phyloP scores from a whole-genome alignment of 805 yeast genomes.

The Lipomyces kockii region DNA sequence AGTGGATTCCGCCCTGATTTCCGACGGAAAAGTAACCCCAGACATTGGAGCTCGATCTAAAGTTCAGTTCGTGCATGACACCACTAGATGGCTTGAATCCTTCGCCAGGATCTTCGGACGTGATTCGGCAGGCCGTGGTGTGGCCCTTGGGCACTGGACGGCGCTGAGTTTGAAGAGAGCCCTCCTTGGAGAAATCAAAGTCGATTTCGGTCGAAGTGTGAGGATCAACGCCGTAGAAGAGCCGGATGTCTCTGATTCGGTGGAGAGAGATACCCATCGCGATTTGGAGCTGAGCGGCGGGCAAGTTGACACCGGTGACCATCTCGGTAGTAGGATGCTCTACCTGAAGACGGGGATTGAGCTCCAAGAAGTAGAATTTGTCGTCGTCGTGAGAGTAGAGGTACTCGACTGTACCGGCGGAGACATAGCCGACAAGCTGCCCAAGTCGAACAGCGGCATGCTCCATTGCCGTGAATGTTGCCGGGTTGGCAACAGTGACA shows the following conservation, averaged over 20 bases:
- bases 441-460: conserved; percentile 97
- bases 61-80: conserved; percentile 91
- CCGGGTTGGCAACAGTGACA: conserved; percentile 87
- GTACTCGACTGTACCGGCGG: conserved; percentile 99
- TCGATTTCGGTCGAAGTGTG: conserved; percentile 89
- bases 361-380: conserved; percentile 93
- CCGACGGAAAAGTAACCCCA: conserved; percentile 99
- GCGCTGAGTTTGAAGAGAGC: conserved; percentile 77
- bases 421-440: conserved; percentile 93
- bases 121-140: conserved; percentile 98
- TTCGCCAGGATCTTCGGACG: conserved; percentile 98
- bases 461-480: conserved; percentile 90
- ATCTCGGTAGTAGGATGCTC: conserved; percentile 99
- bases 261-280: conserved; percentile 99
- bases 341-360: conserved; percentile 98
- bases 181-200: conserved; percentile 79
- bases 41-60: conserved; percentile 95
- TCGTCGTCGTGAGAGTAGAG: conserved; percentile 92
- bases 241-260: conserved; percentile 88
- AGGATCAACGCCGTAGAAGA: conserved; percentile 94
- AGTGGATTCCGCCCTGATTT: conserved; percentile 94
- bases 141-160: conserved; percentile 97
- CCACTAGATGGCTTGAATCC: conserved; percentile 99
- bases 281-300: conserved; percentile 97
- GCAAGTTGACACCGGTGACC: conserved; percentile 98